These are phyloP conservation scores for Friedmanniomyces simplex DNA, from an alignment of 495 filamentous ascomycete genomes.

Conservation along the genomic window DNA sequence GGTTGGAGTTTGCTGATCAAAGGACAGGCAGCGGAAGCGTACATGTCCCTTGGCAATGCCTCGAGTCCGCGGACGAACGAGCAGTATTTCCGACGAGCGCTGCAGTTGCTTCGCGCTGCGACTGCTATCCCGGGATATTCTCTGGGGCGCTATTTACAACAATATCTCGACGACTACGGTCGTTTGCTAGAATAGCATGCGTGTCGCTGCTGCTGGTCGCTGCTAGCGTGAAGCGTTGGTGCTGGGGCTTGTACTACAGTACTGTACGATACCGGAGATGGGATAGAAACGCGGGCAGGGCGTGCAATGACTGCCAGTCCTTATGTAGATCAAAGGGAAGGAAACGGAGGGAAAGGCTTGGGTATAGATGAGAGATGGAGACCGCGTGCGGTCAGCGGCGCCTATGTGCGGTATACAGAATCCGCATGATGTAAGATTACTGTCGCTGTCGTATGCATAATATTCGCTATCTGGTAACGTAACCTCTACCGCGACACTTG, in stretches of 20 bases:
- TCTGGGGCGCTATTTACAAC: slow-evolving; percentile 36
- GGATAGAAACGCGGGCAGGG: too few species aligned
- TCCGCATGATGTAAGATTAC: too few species aligned
- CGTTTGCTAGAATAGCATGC: slow-evolving; percentile 17
- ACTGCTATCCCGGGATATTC: slow-evolving; percentile 31
- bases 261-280: too few species aligned
- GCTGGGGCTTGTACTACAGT: not conserved
- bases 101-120: slow-evolving; percentile 38
- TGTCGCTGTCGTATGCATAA: too few species aligned
- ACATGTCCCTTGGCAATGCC: slow-evolving; percentile 45
- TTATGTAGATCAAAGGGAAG: too few species aligned
- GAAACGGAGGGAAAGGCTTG: too few species aligned
- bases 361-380: too few species aligned
- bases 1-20: slow-evolving; percentile 6
- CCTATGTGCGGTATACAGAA: too few species aligned
- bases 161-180: slow-evolving; percentile 40
- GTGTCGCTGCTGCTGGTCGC: not conserved
- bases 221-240: not conserved
- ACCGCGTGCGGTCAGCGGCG: too few species aligned
- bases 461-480: too few species aligned
- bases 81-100: slow-evolving; percentile 37
- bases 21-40: slow-evolving; percentile 40
- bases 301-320: too few species aligned
- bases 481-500: too few species aligned
- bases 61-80: slow-evolving; percentile 35